phyloP scores from a whole-genome alignment of 495 filamentous ascomycete species.

The Chaetomium tenue region DNA sequence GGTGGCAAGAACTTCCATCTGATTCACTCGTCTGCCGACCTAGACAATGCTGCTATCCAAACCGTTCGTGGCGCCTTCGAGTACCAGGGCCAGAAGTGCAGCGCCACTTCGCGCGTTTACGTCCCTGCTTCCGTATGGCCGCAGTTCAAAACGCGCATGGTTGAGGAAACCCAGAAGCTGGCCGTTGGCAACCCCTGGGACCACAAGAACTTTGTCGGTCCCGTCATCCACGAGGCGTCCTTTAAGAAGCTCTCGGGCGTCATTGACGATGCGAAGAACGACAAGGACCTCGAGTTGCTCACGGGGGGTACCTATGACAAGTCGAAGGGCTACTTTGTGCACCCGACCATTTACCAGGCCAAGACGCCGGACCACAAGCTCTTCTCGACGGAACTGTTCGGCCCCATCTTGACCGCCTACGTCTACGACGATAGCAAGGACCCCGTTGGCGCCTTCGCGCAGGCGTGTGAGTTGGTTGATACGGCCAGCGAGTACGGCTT shows the following conservation, averaged over 20 bases:
- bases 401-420: conserved; percentile 66
- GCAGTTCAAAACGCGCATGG: conserved; percentile 60
- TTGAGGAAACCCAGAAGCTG: conserved; percentile 63
- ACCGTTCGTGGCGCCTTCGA: conserved; percentile 87
- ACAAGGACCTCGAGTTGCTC: conserved; percentile 61
- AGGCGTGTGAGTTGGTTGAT: conserved; percentile 59
- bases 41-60: conserved; percentile 72
- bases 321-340: conserved; percentile 65
- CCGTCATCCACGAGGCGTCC: conserved; percentile 69
- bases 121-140: conserved; percentile 69
- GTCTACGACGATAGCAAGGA: conserved; percentile 66
- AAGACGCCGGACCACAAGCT: conserved; percentile 61
- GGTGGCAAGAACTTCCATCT: conserved; percentile 93
- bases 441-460: conserved; percentile 53
- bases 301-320: conserved; percentile 69
- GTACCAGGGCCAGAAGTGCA: conserved; percentile 89
- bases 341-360: conserved; percentile 69
- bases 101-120: conserved; percentile 74
- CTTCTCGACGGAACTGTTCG: conserved; percentile 73
- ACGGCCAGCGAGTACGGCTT: conserved; percentile 70
- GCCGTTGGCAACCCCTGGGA: conserved; percentile 67
- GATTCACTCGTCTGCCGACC: conserved; percentile 69
- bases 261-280: conserved; percentile 67
- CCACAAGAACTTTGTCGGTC: conserved; percentile 69
- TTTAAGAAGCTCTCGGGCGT: conserved; percentile 68